Conservation (phyloP, 148 eudicot genomes). For the Chenopodium album region DNA sequence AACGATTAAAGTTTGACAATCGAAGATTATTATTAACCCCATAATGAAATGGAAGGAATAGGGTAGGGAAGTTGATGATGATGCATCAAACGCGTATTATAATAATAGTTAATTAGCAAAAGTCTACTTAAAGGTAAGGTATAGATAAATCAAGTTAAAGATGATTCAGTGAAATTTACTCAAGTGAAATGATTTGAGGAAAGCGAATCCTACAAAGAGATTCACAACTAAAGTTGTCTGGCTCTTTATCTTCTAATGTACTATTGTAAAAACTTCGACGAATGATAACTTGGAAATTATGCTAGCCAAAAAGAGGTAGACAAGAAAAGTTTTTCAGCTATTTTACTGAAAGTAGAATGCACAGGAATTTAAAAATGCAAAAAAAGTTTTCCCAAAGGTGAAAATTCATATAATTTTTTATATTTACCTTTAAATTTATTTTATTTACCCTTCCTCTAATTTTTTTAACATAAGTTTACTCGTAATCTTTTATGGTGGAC, state of each 20-base stretch:
- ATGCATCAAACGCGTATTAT: not conserved
- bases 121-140: not conserved
- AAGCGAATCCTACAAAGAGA: conserved; percentile 28
- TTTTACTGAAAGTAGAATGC: not conserved
- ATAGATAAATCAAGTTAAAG: not conserved
- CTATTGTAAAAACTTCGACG: not conserved
- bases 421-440: too few species aligned
- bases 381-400: conserved; percentile 12
- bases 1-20: not conserved
- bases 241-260: conserved; percentile 8
- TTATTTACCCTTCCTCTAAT: too few species aligned
- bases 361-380: not conserved
- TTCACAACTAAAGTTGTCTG: conserved; percentile 28
- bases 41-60: not conserved
- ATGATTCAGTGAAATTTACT: conserved; percentile 6
- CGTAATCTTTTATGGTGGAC: too few species aligned
- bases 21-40: not conserved
- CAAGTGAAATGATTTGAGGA: conserved; percentile 12
- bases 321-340: conserved; percentile 3
- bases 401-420: not conserved
- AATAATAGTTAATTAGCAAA: not conserved
- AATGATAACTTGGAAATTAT: not conserved
- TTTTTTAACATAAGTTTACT: too few species aligned
- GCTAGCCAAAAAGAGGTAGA: not conserved
- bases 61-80: not conserved